Evolutionary conservation across 805 yeast species (phyloP).

Genomic region (Helenozyma rhizophorensis): DNA sequence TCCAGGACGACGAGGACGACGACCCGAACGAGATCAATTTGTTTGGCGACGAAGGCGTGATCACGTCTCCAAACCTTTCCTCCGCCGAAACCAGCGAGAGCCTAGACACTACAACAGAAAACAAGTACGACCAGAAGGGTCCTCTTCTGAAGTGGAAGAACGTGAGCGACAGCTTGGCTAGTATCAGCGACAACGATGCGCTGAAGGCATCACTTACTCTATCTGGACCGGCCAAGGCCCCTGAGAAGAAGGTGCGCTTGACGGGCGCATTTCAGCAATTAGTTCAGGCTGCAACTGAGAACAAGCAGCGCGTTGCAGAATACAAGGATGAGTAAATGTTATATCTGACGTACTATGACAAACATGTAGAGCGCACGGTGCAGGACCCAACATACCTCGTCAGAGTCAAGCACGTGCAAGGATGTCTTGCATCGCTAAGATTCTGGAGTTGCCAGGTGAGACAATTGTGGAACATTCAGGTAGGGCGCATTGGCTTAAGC

Average conservation of each 20-base stretch:
- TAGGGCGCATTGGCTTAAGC: too few species aligned
- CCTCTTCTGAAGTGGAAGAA: conserved; percentile 28
- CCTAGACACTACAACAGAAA: conserved; percentile 3
- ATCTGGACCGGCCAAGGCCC: not conserved
- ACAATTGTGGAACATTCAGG: too few species aligned
- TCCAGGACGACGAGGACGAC: conserved; percentile 56
- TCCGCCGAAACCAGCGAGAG: conserved; percentile 9
- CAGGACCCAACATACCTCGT: too few species aligned
- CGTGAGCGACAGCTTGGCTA: conserved; percentile 19
- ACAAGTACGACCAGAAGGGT: conserved; percentile 6
- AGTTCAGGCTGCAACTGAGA: conserved; percentile 62
- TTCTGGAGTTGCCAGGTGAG: too few species aligned
- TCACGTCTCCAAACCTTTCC: conserved; percentile 1
- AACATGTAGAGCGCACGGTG: too few species aligned
- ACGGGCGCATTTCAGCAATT: conserved; percentile 64
- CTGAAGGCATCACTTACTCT: conserved; percentile 23
- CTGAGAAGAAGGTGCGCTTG: conserved; percentile 30
- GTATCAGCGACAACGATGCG: conserved; percentile 5
- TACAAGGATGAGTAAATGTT: conserved; percentile 8
- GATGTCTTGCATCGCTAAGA: too few species aligned
- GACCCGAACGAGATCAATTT: conserved; percentile 45
- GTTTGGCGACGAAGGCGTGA: conserved; percentile 30
- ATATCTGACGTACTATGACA: too few species aligned
- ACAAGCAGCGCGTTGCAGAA: conserved; percentile 44
- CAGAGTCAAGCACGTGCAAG: too few species aligned